phyloP scores from a whole-genome alignment of 305 asterid genomes.

The Solanum hybrid region DNA sequence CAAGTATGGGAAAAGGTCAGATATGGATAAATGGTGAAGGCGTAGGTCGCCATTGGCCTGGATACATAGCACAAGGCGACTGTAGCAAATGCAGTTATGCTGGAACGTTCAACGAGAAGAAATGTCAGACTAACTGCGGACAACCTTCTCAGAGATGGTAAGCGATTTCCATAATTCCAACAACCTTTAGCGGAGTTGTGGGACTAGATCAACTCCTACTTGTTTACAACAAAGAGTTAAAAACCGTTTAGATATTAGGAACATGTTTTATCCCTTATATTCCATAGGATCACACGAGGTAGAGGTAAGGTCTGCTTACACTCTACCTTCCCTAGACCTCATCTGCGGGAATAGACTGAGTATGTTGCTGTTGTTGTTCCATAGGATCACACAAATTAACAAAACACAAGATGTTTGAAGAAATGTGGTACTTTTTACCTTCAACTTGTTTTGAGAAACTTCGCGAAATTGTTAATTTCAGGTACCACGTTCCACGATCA shows the following conservation, averaged over 20 bases:
- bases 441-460: background rate
- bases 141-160: constrained; percentile 88
- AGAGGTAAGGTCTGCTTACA: background rate
- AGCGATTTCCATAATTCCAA: background rate
- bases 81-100: constrained; percentile 61
- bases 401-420: background rate
- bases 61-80: constrained; percentile 51
- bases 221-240: background rate
- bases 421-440: background rate
- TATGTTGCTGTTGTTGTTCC: background rate
- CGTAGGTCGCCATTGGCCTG: constrained; percentile 79
- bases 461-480: constrained; percentile 14
- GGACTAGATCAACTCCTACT: background rate
- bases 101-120: constrained; percentile 52
- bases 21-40: constrained; percentile 66
- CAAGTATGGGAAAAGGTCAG: constrained; percentile 68
- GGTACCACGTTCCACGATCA: constrained; percentile 89
- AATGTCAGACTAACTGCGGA: constrained; percentile 60
- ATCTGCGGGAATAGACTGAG: background rate
- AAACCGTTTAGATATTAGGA: background rate
- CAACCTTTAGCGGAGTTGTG: background rate
- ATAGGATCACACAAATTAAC: background rate
- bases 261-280: background rate
- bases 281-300: background rate
- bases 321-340: background rate